Conservation (phyloP, 2,329 filamentous ascomycete species). For the Chaetomiaceae sp. region DNA sequence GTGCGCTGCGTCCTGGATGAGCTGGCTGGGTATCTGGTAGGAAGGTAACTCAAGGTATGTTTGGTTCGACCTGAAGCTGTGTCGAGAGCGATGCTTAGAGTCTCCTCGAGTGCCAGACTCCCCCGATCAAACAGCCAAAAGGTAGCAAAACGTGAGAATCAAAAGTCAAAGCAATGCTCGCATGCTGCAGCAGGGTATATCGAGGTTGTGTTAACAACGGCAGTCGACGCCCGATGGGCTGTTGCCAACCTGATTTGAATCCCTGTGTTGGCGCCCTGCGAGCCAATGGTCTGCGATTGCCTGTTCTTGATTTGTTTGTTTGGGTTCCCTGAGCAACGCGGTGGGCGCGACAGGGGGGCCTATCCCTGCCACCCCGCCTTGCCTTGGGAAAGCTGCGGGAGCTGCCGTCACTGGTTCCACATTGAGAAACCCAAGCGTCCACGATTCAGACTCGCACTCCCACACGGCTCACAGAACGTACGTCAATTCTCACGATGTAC, state of each 20-base stretch:
- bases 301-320: constrained; percentile 20
- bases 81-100: too few species aligned
- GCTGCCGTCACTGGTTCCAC: too few species aligned
- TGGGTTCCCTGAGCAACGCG: constrained; percentile 21
- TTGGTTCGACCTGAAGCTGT: too few species aligned
- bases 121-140: neutral
- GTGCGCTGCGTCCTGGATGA: neutral
- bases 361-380: constrained; percentile 1
- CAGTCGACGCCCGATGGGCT: neutral
- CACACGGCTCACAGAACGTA: too few species aligned
- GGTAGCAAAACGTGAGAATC: neutral
- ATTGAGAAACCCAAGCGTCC: too few species aligned
- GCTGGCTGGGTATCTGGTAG: neutral
- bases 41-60: neutral
- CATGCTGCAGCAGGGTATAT: constrained; percentile 20
- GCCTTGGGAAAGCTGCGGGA: neutral
- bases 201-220: constrained; percentile 10
- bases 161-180: constrained; percentile 7
- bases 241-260: constrained; percentile 1
- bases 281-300: constrained; percentile 20
- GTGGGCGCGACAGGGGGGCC: constrained; percentile 16
- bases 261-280: constrained; percentile 18
- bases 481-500: too few species aligned
- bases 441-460: too few species aligned
- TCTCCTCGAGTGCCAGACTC: constrained; percentile 12